Evolutionary conservation across 169 alveolate genomes (phyloP), one percentile per base, ranked within the genome.

Genomic region (Plasmodium vivax): DNA sequence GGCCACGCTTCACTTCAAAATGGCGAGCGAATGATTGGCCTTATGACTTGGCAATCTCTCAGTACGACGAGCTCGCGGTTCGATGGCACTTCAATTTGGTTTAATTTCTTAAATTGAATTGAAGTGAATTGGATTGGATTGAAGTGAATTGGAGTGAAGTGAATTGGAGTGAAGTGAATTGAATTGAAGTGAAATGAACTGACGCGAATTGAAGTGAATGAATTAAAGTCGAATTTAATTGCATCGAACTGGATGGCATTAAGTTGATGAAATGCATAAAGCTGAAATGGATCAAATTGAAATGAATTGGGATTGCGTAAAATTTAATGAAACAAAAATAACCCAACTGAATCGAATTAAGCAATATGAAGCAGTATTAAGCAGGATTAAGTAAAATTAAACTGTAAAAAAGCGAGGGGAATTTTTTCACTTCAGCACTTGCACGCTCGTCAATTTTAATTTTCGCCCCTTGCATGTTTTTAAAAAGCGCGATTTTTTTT

Each of bases 381-480:
- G 36, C 14, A n/a, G 2, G 0, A 62, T 19, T 23, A 68, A 27
- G 43, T 68, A 27, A 30, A 23, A 68, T 68, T 68, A 68, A 68
- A 68, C 41, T 68, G 77, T 27, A 23, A 27, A 27, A 30, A 68
- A 23, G 6, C 7, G 32, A 23, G 27, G 7, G 32, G 77, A 2
- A 23, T 36, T 83, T 83, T 83, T 83, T 27, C 41, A 32, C 45
- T 36, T 83, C 74, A 16, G 41, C 34, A n/a, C 30, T 36, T 47
- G 12, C 27, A 10, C 38, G 43, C 41, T 16, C 68, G 0, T 30
- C 68, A 27, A 82, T 51, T 82, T 30, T 82, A 32, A n/a, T 43
- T 82, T 82, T 14, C 54, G 72, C 72, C 23, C 84, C 14, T 19
- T 74, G 83, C 93, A 84, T 84, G 93, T 45, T 84, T 84, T 23